phyloP scores from a whole-genome alignment of 2,329 filamentous ascomycete genomes.

The Colletotrichum brevisporum region DNA sequence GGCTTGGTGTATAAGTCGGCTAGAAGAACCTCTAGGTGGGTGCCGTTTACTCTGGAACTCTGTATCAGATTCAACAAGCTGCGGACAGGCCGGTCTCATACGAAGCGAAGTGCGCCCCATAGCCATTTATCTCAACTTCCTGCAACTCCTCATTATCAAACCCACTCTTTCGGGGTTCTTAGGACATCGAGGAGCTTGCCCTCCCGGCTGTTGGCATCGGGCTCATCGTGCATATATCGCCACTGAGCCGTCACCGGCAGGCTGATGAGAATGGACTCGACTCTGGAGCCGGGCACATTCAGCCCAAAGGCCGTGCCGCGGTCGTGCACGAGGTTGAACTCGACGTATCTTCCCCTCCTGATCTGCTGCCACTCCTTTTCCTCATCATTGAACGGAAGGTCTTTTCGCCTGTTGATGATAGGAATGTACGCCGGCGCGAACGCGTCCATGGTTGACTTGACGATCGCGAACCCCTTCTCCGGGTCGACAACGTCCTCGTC shows the following conservation, averaged over 20 bases:
- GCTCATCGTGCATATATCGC: conserved; percentile 90
- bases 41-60: no score
- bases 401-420: conserved; percentile 90
- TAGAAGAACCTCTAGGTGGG: no score
- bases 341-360: conserved; percentile 91
- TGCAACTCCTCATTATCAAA: conserved; percentile 53
- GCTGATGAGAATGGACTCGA: conserved; percentile 98
- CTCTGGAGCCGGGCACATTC: conserved; percentile 88
- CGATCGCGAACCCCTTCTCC: conserved; percentile 89
- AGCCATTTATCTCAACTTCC: no score
- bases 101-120: no score
- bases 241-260: conserved; percentile 92
- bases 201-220: conserved; percentile 81
- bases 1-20: no score
- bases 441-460: conserved; percentile 84
- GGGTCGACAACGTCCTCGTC: conserved; percentile 88
- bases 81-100: no score
- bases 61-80: no score
- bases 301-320: conserved; percentile 94
- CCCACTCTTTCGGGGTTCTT: conserved; percentile 75
- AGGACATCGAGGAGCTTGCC: conserved; percentile 82
- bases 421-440: conserved; percentile 93
- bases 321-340: conserved; percentile 98
- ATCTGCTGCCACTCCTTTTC: conserved; percentile 98
- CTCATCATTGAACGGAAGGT: conserved; percentile 86